Evolutionary conservation across 1,284 basidiomycete genomes (phyloP).

Genomic region (Amylostereum areolatum): DNA sequence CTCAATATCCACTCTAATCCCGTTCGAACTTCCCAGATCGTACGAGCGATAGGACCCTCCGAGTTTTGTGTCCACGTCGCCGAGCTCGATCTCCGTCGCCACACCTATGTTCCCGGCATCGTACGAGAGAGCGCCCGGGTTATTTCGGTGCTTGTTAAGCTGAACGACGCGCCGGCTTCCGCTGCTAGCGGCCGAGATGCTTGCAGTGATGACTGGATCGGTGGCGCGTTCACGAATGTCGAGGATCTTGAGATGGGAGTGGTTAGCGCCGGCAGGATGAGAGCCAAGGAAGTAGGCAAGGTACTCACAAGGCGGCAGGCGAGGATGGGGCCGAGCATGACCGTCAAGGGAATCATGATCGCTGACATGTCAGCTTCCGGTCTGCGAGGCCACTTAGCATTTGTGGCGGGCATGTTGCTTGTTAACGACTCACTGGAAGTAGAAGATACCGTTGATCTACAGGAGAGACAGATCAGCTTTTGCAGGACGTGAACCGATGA

Average conservation of each 20-base stretch:
- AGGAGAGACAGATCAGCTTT: slow-evolving; percentile 1
- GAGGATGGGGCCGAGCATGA: slow-evolving; percentile 74
- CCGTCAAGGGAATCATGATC: slow-evolving; percentile 78
- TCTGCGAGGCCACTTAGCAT: slow-evolving; percentile 27
- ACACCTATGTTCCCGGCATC: no score
- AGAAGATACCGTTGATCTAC: slow-evolving; percentile 73
- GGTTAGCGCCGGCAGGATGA: no score
- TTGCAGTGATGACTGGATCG: slow-evolving; percentile 22
- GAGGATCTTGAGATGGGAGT: slow-evolving; percentile 45
- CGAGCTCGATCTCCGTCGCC: no score
- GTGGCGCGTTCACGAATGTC: slow-evolving; percentile 72
- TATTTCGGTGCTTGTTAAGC: no score
- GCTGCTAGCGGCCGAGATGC: no score
- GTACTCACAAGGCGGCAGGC: slow-evolving; percentile 64
- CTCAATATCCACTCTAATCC: no score
- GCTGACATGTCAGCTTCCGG: slow-evolving; percentile 75
- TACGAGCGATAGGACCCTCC: no score
- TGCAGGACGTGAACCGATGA: neutral
- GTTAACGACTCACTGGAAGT: slow-evolving; percentile 49
- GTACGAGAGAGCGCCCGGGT: no score
- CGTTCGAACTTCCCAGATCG: no score
- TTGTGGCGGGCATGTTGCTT: no score
- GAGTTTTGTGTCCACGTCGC: no score
- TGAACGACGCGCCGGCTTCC: no score
- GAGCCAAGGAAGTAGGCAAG: slow-evolving; percentile 1